Base-by-base conservation (phyloP, 1,284 basidiomycete species). In the Ceratobasidium sp. region DNA sequence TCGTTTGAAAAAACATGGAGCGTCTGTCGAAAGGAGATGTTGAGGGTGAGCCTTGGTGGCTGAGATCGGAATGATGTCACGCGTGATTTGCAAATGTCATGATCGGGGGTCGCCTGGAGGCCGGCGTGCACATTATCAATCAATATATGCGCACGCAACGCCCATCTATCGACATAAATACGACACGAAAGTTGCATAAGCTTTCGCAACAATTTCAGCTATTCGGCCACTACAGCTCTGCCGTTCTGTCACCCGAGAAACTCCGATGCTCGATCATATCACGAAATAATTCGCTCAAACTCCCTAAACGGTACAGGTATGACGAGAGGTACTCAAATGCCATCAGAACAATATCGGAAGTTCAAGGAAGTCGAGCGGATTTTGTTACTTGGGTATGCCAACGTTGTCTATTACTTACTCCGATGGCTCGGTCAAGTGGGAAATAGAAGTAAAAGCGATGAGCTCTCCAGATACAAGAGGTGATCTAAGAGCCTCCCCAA, bases 1-100 rank as follows among this genome's bases (percentile, higher is more conserved):
- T 45, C 26, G 58, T 72, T 36, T 72, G 62, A 58, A 73, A 76
- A 18, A 57, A 71, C 74, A 75, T 75, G 34, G n/a, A 9, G 28
- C 2, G 8, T 8, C 53, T 46, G 8, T 18, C 12, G 28, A 46
- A 16, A 32, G 26, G 28, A 32, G 39, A 26, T 53, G 10, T 43
- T n/a, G 10, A 43, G 28, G 10, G 58, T 60, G 26, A 32, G 30
- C 14, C 36, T 5, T 32, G 16, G n/a, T 64, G 41, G 60, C 32
- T 50, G 34, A 28, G 26, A 50, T 36, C 32, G 9, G 12, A 12
- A 32, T 64, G 46, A 64, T 50, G 46, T 50, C 41, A 64, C 16
- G 41, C 30, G 23, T 23, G 30, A 60, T 43, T 41, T 45, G 53
- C 53, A 57, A 57, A 57, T 32, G 16, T 12, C 14, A 36, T 21